These are phyloP conservation scores for Seiridium cupressi DNA, from an alignment of 2,329 filamentous ascomycete genomes.

Conservation along the genomic window DNA sequence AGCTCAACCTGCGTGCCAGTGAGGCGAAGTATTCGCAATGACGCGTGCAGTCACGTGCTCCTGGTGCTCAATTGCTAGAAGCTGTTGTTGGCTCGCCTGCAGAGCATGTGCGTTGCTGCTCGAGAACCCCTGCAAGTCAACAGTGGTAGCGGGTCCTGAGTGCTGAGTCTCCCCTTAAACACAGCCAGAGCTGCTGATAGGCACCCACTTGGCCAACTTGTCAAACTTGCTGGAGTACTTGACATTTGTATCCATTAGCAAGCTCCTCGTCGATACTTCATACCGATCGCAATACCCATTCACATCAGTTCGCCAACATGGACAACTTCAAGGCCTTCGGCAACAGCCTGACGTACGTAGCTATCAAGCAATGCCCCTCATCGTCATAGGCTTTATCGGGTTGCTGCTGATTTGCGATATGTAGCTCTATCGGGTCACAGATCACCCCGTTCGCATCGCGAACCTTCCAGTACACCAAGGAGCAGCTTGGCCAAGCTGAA, in stretches of 20 bases:
- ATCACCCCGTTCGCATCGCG: conserved; percentile 92
- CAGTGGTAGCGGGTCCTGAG: not conserved
- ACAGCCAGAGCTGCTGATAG: not conserved
- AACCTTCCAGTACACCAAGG: conserved; percentile 96
- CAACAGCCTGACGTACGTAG: conserved; percentile 53
- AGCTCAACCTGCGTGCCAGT: no score
- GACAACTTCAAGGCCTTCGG: conserved; percentile 58
- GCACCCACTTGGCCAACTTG: conserved; percentile 1
- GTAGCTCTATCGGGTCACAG: conserved; percentile 66
- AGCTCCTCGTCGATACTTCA: not conserved
- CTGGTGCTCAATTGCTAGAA: no score
- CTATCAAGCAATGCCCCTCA: conserved; percentile 12
- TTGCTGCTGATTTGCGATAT: conserved; percentile 3
- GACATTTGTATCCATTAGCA: not conserved
- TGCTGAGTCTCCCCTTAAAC: not conserved
- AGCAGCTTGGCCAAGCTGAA: conserved; percentile 91
- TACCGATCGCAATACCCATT: not conserved
- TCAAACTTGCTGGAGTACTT: not conserved
- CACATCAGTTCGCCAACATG: conserved; percentile 34
- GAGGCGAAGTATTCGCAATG: no score
- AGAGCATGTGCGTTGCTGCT: no score
- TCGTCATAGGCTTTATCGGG: not conserved
- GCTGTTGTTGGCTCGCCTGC: no score
- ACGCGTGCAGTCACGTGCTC: no score
- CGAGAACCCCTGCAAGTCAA: not conserved